Conservation (phyloP, 805 yeast genomes). For the Lachancea quebecensis region DNA sequence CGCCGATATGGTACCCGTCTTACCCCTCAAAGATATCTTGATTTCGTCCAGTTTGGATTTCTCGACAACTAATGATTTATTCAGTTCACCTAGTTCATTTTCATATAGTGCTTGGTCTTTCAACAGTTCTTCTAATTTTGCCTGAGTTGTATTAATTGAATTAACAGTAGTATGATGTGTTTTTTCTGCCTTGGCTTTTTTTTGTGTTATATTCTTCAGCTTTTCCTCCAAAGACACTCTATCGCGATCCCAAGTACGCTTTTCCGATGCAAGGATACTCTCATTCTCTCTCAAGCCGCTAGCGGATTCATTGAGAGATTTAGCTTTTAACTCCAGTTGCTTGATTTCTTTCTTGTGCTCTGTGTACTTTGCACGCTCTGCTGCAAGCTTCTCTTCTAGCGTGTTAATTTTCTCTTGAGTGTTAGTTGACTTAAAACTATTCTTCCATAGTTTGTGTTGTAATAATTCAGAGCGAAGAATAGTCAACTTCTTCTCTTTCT, state of each 20-base stretch:
- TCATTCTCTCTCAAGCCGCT: constrained; percentile 6
- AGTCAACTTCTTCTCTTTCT: constrained; percentile 54
- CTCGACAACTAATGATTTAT: constrained; percentile 43
- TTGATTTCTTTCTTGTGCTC: constrained; percentile 36
- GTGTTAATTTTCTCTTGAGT: constrained; percentile 35
- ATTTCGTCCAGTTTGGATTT: constrained; percentile 53
- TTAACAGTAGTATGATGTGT: constrained; percentile 42
- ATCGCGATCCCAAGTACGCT: constrained; percentile 41
- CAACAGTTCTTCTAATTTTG: constrained; percentile 40
- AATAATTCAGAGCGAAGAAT: constrained; percentile 46
- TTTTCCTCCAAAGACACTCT: constrained; percentile 72
- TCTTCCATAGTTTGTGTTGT: constrained; percentile 44
- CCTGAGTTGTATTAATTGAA: constrained; percentile 38
- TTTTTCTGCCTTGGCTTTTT: constrained; percentile 54
- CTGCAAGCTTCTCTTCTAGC: constrained; percentile 36
- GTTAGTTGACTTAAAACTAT: constrained; percentile 35
- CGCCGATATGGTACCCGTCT: constrained; percentile 61
- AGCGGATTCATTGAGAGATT: constrained; percentile 17
- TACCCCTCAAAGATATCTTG: constrained; percentile 58
- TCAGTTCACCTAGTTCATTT: constrained; percentile 40
- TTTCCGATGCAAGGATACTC: constrained; percentile 20
- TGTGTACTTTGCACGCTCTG: constrained; percentile 38
- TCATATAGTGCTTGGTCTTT: constrained; percentile 40
- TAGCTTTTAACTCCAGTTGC: constrained; percentile 24
- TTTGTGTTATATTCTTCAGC: constrained; percentile 54